A percentile compares a stretch with the other conserved stretches of the same genome.
phyloP scores from a whole-genome alignment of 352 stramenopile species.

The Pythium sukuiense region DNA sequence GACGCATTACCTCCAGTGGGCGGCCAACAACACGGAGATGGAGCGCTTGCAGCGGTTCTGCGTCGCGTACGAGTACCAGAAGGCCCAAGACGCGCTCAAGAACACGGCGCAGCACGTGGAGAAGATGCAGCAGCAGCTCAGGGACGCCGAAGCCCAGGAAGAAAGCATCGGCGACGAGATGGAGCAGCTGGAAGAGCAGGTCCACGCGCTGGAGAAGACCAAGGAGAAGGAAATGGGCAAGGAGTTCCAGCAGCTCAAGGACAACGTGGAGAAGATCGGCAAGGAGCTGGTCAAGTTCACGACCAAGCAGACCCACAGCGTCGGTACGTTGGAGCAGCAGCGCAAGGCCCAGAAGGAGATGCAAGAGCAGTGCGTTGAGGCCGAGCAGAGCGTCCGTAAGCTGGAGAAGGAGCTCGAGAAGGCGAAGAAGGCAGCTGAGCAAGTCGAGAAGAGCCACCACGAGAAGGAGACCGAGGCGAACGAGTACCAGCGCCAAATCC shows the following conservation, averaged over 20 bases:
- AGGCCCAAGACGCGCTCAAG: constrained; percentile 84
- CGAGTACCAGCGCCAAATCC: constrained; percentile 82
- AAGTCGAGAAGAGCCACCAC: constrained; percentile 44
- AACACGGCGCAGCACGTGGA: constrained; percentile 89
- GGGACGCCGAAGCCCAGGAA: constrained; percentile 67
- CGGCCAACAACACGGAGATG: constrained; percentile 98
- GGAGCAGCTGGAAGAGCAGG: constrained; percentile 70
- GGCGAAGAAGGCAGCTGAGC: constrained; percentile 59
- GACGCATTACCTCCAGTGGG: constrained; percentile 98
- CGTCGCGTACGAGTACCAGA: constrained; percentile 94
- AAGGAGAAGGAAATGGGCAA: constrained; percentile 85
- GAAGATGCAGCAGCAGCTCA: constrained; percentile 86
- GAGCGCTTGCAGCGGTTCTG: constrained; percentile 97
- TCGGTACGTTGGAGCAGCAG: constrained; percentile 71
- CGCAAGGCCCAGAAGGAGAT: constrained; percentile 58
- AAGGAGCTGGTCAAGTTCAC: constrained; percentile 85
- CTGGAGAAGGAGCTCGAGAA: constrained; percentile 86
- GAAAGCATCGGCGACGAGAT: constrained; percentile 68
- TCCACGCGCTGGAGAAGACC: constrained; percentile 58
- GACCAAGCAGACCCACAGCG: constrained; percentile 77
- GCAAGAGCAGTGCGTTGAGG: constrained; percentile 73
- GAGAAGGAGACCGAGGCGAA: constrained; percentile 66
- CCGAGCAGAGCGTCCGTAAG: constrained; percentile 70
- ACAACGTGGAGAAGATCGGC: constrained; percentile 74
- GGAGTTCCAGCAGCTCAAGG: constrained; percentile 80